Evolutionary conservation across 2,329 filamentous ascomycete genomes (phyloP).

Genomic region (Aspergillus proliferans): DNA sequence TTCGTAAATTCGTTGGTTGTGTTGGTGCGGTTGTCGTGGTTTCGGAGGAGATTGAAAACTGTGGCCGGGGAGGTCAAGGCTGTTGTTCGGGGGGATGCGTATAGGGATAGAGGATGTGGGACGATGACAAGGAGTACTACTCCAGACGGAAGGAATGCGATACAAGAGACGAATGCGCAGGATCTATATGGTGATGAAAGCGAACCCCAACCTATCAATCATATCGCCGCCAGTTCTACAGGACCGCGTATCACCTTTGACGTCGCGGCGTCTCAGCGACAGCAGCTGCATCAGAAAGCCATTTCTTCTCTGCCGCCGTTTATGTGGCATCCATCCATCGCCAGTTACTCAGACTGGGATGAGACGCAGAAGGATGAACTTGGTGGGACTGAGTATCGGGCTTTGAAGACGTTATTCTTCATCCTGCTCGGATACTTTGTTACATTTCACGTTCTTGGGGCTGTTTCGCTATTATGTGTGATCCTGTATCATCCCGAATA

Average conservation of each 20-base stretch:
- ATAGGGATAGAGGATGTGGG: neutral
- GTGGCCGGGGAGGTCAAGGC: slow-evolving; percentile 64
- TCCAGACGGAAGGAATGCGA: no score
- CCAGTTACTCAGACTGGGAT: slow-evolving; percentile 82
- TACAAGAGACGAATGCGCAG: no score
- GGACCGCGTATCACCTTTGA: slow-evolving; percentile 27
- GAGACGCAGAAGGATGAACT: slow-evolving; percentile 87
- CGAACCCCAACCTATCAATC: slow-evolving; percentile 5
- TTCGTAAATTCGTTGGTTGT: slow-evolving; percentile 78
- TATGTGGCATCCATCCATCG: slow-evolving; percentile 73
- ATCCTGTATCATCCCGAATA: slow-evolving; percentile 60
- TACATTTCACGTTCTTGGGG: slow-evolving; percentile 68
- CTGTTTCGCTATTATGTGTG: slow-evolving; percentile 69
- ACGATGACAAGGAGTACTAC: neutral
- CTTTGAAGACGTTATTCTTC: slow-evolving; percentile 71
- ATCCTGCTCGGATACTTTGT: slow-evolving; percentile 73
- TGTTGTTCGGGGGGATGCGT: slow-evolving; percentile 42
- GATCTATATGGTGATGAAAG: slow-evolving; percentile 8
- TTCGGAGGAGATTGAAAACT: slow-evolving; percentile 84
- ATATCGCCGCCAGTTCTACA: slow-evolving; percentile 5
- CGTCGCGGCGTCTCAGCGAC: slow-evolving; percentile 1
- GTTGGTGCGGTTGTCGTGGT: slow-evolving; percentile 88
- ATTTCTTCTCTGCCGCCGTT: neutral
- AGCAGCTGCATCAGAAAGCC: neutral
- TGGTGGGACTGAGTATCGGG: slow-evolving; percentile 88